phyloP scores from a whole-genome alignment of 495 filamentous ascomycete species.

The Tuber aestivum region DNA sequence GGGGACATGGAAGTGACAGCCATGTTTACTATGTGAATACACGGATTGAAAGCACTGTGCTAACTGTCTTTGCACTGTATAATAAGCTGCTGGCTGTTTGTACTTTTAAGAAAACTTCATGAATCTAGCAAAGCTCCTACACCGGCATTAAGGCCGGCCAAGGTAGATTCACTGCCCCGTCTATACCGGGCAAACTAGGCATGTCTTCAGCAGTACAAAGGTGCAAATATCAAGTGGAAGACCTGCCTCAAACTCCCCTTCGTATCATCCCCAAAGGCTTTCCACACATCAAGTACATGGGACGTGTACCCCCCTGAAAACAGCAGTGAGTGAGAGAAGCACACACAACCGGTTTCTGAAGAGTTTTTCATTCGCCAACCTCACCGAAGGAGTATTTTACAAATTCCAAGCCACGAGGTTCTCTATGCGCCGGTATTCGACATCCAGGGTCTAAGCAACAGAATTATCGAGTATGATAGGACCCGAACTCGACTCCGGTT shows the following conservation, averaged over 20 bases:
- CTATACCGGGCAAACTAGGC: not conserved
- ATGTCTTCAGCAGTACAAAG: not conserved
- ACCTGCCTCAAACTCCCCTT: not conserved
- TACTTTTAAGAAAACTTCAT: not conserved
- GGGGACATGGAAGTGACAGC: too few species aligned
- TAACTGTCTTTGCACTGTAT: not conserved
- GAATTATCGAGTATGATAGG: not conserved
- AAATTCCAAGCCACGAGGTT: not conserved
- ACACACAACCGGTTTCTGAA: not conserved
- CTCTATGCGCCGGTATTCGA: not conserved
- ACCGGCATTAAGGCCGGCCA: not conserved
- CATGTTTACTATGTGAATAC: too few species aligned
- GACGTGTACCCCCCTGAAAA: not conserved
- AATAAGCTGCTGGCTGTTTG: not conserved
- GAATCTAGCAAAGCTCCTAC: not conserved
- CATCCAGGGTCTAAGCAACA: not conserved
- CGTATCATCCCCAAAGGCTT: not conserved
- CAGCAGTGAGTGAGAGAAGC: not conserved
- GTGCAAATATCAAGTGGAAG: not conserved
- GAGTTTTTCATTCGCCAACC: not conserved
- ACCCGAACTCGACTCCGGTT: not conserved
- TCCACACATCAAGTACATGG: not conserved
- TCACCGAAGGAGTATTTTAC: not conserved
- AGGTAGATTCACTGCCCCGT: not conserved
- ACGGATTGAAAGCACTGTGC: too few species aligned